phyloP scores from a whole-genome alignment of 352 stramenopile species.

The Phytophthora europaea region DNA sequence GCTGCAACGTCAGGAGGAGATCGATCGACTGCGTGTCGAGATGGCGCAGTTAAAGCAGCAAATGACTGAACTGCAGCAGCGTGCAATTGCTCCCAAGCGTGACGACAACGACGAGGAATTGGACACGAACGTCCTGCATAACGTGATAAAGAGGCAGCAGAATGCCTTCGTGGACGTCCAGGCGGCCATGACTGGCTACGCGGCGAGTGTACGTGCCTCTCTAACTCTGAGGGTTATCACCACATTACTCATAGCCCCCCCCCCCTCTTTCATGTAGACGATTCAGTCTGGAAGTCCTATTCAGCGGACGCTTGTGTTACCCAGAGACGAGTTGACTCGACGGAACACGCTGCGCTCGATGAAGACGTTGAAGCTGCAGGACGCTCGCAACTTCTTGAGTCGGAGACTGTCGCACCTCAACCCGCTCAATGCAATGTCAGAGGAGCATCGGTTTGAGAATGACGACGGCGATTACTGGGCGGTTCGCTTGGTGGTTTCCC shows the following conservation, averaged over 20 bases:
- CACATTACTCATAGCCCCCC: not conserved
- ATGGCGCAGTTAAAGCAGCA: slow-evolving; percentile 22
- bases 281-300: slow-evolving; percentile 37
- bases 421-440: slow-evolving; percentile 22
- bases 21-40: slow-evolving; percentile 17
- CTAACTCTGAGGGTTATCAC: not conserved
- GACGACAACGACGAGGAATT: slow-evolving; percentile 4
- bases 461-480: slow-evolving; percentile 27
- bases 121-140: slow-evolving; percentile 26
- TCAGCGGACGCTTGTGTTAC: slow-evolving; percentile 29
- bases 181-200: slow-evolving; percentile 30
- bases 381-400: slow-evolving; percentile 20
- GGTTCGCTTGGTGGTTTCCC: slow-evolving; percentile 13
- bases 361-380: slow-evolving; percentile 26
- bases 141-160: slow-evolving; percentile 32
- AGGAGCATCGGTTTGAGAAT: slow-evolving; percentile 35
- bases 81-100: slow-evolving; percentile 17
- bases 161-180: slow-evolving; percentile 31
- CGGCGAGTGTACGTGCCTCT: slow-evolving; percentile 22
- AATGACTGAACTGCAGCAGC: slow-evolving; percentile 30
- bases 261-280: slow-evolving; percentile 8
- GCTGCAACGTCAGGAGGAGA: slow-evolving; percentile 29
- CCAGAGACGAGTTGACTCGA: slow-evolving; percentile 21
- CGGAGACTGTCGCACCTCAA: slow-evolving; percentile 20
- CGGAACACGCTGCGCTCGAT: slow-evolving; percentile 15